These are phyloP conservation scores for Rhodotorula sphaerocarpa DNA, from an alignment of 768 basidiomycete species.

Conservation along the genomic window DNA sequence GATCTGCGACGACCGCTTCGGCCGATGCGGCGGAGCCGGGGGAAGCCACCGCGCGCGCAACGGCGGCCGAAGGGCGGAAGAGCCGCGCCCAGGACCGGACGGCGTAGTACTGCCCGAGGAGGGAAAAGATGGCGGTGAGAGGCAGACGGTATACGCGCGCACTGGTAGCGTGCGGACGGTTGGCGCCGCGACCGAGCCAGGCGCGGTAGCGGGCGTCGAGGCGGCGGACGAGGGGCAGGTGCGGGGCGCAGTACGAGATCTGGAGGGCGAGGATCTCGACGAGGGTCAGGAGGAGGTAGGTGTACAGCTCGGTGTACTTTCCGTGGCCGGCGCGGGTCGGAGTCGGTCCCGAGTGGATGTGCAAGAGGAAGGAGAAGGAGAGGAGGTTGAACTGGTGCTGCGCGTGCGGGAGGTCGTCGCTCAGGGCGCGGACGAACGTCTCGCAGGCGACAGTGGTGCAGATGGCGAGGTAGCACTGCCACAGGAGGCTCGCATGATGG, in stretches of 20 bases:
- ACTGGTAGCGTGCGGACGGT: neutral
- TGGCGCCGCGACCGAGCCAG: neutral
- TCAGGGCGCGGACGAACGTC: constrained; percentile 19
- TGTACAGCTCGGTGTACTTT: constrained; percentile 7
- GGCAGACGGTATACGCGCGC: constrained; percentile 6
- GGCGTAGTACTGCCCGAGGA: constrained; percentile 13
- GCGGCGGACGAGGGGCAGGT: neutral
- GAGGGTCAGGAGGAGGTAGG: constrained; percentile 13
- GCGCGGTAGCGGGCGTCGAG: neutral
- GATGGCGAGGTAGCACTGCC: constrained; percentile 13
- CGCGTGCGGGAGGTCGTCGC: constrained; percentile 6
- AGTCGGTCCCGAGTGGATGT: constrained; percentile 18
- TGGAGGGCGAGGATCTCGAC: constrained; percentile 22
- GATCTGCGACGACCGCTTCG: neutral
- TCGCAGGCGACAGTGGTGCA: constrained; percentile 11
- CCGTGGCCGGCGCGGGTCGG: neutral
- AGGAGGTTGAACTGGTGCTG: constrained; percentile 26
- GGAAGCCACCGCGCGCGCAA: too few species aligned
- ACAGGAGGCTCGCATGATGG: constrained; percentile 15
- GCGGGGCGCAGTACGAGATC: constrained; percentile 18
- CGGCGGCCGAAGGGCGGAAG: neutral
- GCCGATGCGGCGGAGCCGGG: too few species aligned
- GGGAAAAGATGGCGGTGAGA: constrained; percentile 17
- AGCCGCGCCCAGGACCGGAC: neutral
- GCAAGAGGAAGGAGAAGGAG: constrained; percentile 31